Percentiles rank a stretch among this genome's conserved stretches.
These are phyloP conservation scores for Aphanocladium album DNA, from an alignment of 2,329 filamentous ascomycete species.

Conservation along the genomic window DNA sequence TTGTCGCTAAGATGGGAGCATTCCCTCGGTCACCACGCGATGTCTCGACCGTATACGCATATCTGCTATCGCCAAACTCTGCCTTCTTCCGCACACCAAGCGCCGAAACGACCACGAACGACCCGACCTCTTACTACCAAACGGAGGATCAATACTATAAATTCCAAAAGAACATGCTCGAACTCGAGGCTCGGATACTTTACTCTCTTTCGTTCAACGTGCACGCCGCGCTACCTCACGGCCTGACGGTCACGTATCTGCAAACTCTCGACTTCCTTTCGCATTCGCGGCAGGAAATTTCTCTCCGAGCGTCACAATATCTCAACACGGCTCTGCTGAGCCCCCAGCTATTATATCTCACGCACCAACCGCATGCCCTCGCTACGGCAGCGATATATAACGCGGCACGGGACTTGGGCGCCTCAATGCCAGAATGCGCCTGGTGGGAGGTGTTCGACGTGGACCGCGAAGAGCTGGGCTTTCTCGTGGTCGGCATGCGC, in stretches of 20 bases:
- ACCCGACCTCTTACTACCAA: slow-evolving; percentile 59
- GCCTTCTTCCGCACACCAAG: slow-evolving; percentile 43
- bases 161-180: slow-evolving; percentile 59
- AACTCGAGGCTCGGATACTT: slow-evolving; percentile 73
- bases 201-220: slow-evolving; percentile 74
- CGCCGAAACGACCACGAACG: slow-evolving; percentile 26
- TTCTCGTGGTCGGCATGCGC: slow-evolving; percentile 78
- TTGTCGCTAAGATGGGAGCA: slow-evolving; percentile 77
- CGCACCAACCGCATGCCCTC: slow-evolving; percentile 81
- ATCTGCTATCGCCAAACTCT: slow-evolving; percentile 62
- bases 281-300: slow-evolving; percentile 45
- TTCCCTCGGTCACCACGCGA: slow-evolving; percentile 72
- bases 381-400: slow-evolving; percentile 88
- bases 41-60: slow-evolving; percentile 78
- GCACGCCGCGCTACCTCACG: slow-evolving; percentile 79
- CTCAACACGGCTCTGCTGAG: slow-evolving; percentile 83
- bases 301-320: slow-evolving; percentile 64
- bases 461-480: slow-evolving; percentile 89
- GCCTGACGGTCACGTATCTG: slow-evolving; percentile 84
- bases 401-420: slow-evolving; percentile 70
- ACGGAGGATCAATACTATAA: slow-evolving; percentile 67
- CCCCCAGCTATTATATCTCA: slow-evolving; percentile 84
- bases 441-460: slow-evolving; percentile 99
- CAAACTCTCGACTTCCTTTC: slow-evolving; percentile 74
- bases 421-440: slow-evolving; percentile 74